These are phyloP conservation scores for Stephanodiscus minutulus DNA, from an alignment of 108 stramenopile genomes.

Conservation along the genomic window DNA sequence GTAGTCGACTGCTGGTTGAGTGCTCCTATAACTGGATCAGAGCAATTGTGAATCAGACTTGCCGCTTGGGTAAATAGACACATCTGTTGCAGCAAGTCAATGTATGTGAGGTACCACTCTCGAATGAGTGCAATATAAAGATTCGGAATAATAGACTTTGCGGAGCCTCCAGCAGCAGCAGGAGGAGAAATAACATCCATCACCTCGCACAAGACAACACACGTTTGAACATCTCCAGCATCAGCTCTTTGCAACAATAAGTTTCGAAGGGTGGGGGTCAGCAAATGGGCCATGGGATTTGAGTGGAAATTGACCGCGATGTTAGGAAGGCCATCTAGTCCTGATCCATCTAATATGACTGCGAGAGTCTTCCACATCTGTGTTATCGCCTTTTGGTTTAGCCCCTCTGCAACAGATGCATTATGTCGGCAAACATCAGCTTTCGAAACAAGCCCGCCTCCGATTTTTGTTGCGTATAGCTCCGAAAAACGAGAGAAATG, in stretches of 20 bases:
- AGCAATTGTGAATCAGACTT: slow-evolving; percentile 68
- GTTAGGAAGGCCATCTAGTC: slow-evolving; percentile 50
- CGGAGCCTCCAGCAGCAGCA: slow-evolving; percentile 30
- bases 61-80: slow-evolving; percentile 80
- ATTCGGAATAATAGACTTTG: slow-evolving; percentile 58
- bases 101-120: slow-evolving; percentile 88
- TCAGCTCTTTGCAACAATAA: slow-evolving; percentile 77
- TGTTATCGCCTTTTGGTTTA: slow-evolving; percentile 57
- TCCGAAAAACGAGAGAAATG: slow-evolving; percentile 82
- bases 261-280: slow-evolving; percentile 64
- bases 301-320: slow-evolving; percentile 10
- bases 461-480: slow-evolving; percentile 63
- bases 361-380: slow-evolving; percentile 82
- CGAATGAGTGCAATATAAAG: slow-evolving; percentile 64
- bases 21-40: slow-evolving; percentile 70
- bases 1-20: slow-evolving; percentile 85
- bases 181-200: slow-evolving; percentile 69
- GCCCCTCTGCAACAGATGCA: slow-evolving; percentile 59
- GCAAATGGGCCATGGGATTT: slow-evolving; percentile 66
- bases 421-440: slow-evolving; percentile 77
- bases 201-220: slow-evolving; percentile 81
- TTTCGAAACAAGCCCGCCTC: slow-evolving; percentile 49
- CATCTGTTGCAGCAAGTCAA: slow-evolving; percentile 84
- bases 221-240: slow-evolving; percentile 87
- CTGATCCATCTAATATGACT: slow-evolving; percentile 58